Evolutionary conservation across 345 rosid species (phyloP), one percentile per base, ranked within the genome.

Genomic region (Firmiana major): DNA sequence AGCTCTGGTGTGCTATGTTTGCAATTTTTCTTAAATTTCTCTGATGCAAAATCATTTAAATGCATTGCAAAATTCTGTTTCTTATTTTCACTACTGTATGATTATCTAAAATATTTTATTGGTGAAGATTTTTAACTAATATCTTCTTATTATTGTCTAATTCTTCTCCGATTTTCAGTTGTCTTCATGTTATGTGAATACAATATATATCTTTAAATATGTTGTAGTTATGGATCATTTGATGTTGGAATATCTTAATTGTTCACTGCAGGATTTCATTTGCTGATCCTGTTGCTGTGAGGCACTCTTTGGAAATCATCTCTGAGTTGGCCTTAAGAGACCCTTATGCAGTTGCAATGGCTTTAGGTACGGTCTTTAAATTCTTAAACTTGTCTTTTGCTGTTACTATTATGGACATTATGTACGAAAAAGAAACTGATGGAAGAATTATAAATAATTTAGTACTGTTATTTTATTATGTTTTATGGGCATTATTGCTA

Each of bases 241-340:
- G 42, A 15, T 40, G 15, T 55, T 73, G 53, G 0, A 12, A 4
- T 66, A 64, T 83, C 40, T 22, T 46, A 46, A 46, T 15, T 48
- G 48, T 40, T 76, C 45, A 66, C 60, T 83, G 85, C 86, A 96
- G 99, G 81, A 87, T 97, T 79, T 94, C 91, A 24, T 94, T 92
- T 89, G 89, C 93, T 75, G 99, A 97, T 89, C 99, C 99, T 83
- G 88, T 97, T 84, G 98, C 99, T 73, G 99, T 97, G 84, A 89
- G 99, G 84, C 97, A 93, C 92, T 88, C 99, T 68, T 80, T 97
- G 84, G 97, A 94, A 85, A 92, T 94, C 81, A 80, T 92, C 69
- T 88, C 88, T 51, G 98, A 94, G 80, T 78, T 97, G 84, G 98
- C 99, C 49, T 62, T 90, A 62, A 91, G 82, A 83, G 99, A 97